Conservation (phyloP, 2,329 filamentous ascomycete species). For the Gliomastix tumulicola region DNA sequence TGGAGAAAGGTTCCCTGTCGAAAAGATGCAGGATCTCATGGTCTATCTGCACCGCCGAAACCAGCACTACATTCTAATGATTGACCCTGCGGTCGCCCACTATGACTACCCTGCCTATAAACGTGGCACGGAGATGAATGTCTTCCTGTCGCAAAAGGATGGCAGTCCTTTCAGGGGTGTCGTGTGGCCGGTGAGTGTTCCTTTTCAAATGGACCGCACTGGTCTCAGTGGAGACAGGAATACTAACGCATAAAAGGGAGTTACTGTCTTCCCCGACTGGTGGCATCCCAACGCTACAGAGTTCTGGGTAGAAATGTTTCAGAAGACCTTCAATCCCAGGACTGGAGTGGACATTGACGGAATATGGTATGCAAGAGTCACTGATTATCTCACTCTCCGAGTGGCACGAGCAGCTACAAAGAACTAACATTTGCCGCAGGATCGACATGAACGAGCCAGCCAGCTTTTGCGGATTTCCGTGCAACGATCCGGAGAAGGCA, state of each 20-base stretch:
- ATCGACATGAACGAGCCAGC: slow-evolving; percentile 55
- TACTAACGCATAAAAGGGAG: slow-evolving; percentile 21
- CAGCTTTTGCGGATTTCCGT: slow-evolving; percentile 20
- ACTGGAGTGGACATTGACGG: slow-evolving; percentile 68
- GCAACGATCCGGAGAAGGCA: not conserved
- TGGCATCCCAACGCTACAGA: slow-evolving; percentile 54
- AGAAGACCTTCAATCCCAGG: slow-evolving; percentile 52
- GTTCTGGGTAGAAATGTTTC: slow-evolving; percentile 66
- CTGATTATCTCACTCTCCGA: too few species aligned
- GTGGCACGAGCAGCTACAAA: not conserved
- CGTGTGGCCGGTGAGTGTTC: slow-evolving; percentile 57
- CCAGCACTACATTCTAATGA: slow-evolving; percentile 72
- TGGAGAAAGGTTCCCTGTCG: slow-evolving; percentile 52
- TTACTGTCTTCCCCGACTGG: slow-evolving; percentile 69
- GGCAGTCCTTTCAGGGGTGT: slow-evolving; percentile 53
- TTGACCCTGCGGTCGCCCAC: slow-evolving; percentile 63
- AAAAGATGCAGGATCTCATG: slow-evolving; percentile 58
- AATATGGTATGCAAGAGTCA: slow-evolving; percentile 44
- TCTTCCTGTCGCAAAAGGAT: slow-evolving; percentile 43
- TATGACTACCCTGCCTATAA: slow-evolving; percentile 38
- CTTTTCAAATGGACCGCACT: not conserved
- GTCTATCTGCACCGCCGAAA: slow-evolving; percentile 58
- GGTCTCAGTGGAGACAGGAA: not conserved
- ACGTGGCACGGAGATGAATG: slow-evolving; percentile 32
- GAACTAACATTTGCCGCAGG: slow-evolving; percentile 24